Percentiles rank a stretch among this genome's conserved stretches.
These are phyloP conservation scores for Lichtheimia ornata DNA, from an alignment of 371 early-diverging fungal genomes.

Conservation along the genomic window DNA sequence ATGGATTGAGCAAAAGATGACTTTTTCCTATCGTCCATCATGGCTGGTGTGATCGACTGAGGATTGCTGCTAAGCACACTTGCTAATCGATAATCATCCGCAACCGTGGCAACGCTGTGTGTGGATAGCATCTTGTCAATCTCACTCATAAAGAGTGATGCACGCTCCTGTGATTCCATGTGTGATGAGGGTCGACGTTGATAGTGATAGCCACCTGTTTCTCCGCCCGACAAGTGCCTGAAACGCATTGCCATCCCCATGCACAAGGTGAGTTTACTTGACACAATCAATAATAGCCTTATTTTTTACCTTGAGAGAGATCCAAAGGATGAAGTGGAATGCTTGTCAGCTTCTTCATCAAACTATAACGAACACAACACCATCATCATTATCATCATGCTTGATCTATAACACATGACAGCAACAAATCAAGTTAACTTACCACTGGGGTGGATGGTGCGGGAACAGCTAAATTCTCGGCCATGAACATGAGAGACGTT, in stretches of 20 bases:
- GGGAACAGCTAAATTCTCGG: slow-evolving; percentile 45
- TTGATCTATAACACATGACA: too few species aligned
- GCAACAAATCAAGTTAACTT: neutral
- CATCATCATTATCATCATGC: too few species aligned
- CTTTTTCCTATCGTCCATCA: slow-evolving; percentile 20
- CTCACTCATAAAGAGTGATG: slow-evolving; percentile 28
- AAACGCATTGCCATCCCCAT: too few species aligned
- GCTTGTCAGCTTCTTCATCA: slow-evolving; percentile 38
- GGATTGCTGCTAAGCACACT: neutral
- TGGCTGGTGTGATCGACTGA: neutral
- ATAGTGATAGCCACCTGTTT: too few species aligned
- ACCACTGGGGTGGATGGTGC: slow-evolving; percentile 12
- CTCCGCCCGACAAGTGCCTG: too few species aligned
- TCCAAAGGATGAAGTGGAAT: slow-evolving; percentile 25
- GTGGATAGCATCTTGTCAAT: slow-evolving; percentile 32
- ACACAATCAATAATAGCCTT: neutral
- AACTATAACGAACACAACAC: slow-evolving; percentile 8
- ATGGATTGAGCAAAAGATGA: slow-evolving; percentile 53
- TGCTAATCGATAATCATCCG: slow-evolving; percentile 33
- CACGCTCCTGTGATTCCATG: slow-evolving; percentile 17
- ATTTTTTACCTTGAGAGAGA: slow-evolving; percentile 16
- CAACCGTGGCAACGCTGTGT: slow-evolving; percentile 34
- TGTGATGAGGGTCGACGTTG: slow-evolving; percentile 5
- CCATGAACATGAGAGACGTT: slow-evolving; percentile 54
- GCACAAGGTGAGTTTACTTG: neutral